Conservation (phyloP, 768 basidiomycete species). For the Boletus eberwhitei region DNA sequence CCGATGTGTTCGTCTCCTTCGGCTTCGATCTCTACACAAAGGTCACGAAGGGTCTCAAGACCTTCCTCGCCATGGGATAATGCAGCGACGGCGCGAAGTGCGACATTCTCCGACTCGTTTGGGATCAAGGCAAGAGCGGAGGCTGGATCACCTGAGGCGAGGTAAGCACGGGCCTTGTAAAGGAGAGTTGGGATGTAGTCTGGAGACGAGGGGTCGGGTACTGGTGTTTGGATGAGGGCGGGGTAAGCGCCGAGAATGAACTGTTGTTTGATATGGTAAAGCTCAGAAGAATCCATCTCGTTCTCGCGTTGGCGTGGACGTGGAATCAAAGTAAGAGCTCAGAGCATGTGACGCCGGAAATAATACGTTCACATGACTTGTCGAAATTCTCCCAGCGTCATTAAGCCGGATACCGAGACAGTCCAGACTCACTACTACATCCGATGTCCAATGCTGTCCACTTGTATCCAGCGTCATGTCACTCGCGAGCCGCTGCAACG, state of each 20-base stretch:
- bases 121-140: conserved; percentile 58
- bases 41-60: conserved; percentile 80
- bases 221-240: conserved; percentile 48
- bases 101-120: conserved; percentile 55
- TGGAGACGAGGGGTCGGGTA: conserved; percentile 59
- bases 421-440: no score
- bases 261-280: conserved; percentile 72
- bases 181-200: conserved; percentile 65
- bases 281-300: conserved; percentile 51
- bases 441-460: no score
- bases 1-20: conserved; percentile 61
- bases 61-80: conserved; percentile 63
- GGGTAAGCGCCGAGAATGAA: conserved; percentile 77
- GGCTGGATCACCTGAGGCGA: conserved; percentile 62
- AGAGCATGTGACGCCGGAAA: no score
- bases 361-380: no score
- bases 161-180: conserved; percentile 75
- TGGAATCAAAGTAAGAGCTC: no score
- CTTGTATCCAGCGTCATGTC: no score
- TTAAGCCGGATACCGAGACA: no score
- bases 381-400: no score
- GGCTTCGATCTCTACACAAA: conserved; percentile 82
- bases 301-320: not conserved
- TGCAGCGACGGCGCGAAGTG: conserved; percentile 66
- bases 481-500: no score